A percentile compares a stretch with the other conserved stretches of the same genome.
phyloP scores from a whole-genome alignment of 139 green algal species.

The Coelastrella sp. region DNA sequence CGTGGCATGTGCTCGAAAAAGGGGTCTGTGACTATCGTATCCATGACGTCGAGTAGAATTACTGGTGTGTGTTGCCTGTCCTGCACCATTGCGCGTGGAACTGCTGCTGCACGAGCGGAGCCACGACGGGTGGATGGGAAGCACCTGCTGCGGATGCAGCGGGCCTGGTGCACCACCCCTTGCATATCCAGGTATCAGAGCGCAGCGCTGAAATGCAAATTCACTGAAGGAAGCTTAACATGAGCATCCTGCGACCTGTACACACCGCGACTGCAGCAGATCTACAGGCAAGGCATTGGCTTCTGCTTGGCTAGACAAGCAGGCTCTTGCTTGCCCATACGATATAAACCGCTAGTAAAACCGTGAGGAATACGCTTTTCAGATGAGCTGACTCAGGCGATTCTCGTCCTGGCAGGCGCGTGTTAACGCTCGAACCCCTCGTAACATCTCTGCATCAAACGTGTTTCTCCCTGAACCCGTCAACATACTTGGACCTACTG shows the following conservation, averaged over 20 bases:
- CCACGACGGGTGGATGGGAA: background rate
- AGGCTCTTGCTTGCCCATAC: too few species aligned
- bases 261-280: too few species aligned
- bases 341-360: too few species aligned
- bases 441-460: background rate
- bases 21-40: slow-evolving; percentile 86
- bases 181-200: background rate
- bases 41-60: slow-evolving; percentile 81
- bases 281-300: too few species aligned
- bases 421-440: background rate
- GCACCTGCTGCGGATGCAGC: background rate
- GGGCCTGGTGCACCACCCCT: background rate
- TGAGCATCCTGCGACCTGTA: too few species aligned
- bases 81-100: background rate
- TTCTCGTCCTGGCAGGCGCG: background rate
- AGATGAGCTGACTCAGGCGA: background rate
- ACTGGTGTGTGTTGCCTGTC: slow-evolving; percentile 51
- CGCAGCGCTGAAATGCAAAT: background rate
- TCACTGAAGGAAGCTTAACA: background rate
- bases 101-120: background rate
- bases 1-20: slow-evolving; percentile 88
- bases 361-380: background rate
- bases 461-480: too few species aligned
- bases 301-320: too few species aligned
- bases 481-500: too few species aligned